Evolutionary conservation across 2,329 filamentous ascomycete genomes (phyloP).

Genomic region (Stagonosporopsis chrysanthemi): DNA sequence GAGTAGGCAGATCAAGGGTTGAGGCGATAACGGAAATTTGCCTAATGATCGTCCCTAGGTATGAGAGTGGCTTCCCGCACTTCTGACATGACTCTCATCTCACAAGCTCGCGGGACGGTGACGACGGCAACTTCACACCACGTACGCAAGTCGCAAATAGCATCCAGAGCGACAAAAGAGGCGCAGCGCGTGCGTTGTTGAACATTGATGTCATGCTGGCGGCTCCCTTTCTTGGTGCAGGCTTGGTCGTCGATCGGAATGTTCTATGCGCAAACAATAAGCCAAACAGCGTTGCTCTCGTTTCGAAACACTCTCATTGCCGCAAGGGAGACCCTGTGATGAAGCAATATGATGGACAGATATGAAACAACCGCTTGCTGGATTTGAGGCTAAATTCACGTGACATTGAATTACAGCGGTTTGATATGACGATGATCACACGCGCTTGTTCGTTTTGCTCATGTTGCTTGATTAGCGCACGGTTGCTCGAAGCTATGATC

Average conservation of each 20-base stretch:
- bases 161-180: not conserved
- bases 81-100: conserved; percentile 5
- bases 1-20: conserved; percentile 10
- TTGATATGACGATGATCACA: conserved; percentile 1
- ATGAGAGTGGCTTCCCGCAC: conserved; percentile 13
- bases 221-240: conserved; percentile 6
- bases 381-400: not conserved
- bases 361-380: conserved; percentile 12
- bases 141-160: conserved; percentile 3
- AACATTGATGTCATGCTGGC: conserved; percentile 4
- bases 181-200: not conserved
- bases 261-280: not conserved
- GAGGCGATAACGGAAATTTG: conserved; percentile 28
- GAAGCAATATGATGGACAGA: conserved; percentile 8
- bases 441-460: conserved; percentile 1
- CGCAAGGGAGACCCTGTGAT: conserved; percentile 15
- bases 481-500: not conserved
- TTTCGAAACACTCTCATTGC: conserved; percentile 8
- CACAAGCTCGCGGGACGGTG: not conserved
- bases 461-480: conserved; percentile 7
- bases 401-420: conserved; percentile 4
- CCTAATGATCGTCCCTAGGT: conserved; percentile 17
- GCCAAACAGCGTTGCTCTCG: conserved; percentile 6
- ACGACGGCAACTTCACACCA: not conserved
- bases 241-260: conserved; percentile 12